Base-by-base conservation (phyloP, 2,329 filamentous ascomycete genomes). In the Curvularia spicifera region DNA sequence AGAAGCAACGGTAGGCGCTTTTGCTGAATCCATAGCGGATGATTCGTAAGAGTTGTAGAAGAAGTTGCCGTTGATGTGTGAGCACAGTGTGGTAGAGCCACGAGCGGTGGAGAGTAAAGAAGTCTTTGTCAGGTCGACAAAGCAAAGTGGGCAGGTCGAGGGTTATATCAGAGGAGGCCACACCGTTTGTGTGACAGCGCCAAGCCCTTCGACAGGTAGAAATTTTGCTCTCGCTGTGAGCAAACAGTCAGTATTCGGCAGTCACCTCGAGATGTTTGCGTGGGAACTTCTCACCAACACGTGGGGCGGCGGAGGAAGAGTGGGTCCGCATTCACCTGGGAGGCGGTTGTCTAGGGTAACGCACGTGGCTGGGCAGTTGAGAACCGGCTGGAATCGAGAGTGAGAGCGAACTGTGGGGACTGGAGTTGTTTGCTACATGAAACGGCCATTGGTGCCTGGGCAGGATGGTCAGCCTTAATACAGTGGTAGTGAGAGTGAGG, bases 1-100 rank as follows among this genome's bases (percentile, higher is more conserved):
- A 24, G 22, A 24, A 24, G 22, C 22, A 24, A 24, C 22, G 22
- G 22, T 64, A 8, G 66, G 66, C 31, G 59, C 55, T 51, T 52
- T 45, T 15, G 43, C 31, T 4, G 58, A 33, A 12, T 35, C 44
- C 49, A 53, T 54, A n/a, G 24, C 8, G 13, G 33, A 28, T 29
- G 37, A 20, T 7, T 45, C 44, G 28, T 43, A 28, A 5, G 51
- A 39, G 39, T 42, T 44, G 22, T 12, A 8, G 13, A 26, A 26
- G 18, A 28, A n/a, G 12, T 35, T 24, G 28, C 24, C 28, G 49
- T 49, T 47, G 44, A 13, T 44, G 45, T 49, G 26, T 49, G 26
- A 18, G 26, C 13, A 22, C 9, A n/a, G 10, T 26, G 4, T 4
- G 10, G 42, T n/a, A 42, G 12, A 7, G 18, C 39, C 8, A 22